Evolutionary conservation across 1,139 yeast genomes (phyloP), one percentile per base, ranked within the genome.

Genomic region (Blastobotrys persicus): DNA sequence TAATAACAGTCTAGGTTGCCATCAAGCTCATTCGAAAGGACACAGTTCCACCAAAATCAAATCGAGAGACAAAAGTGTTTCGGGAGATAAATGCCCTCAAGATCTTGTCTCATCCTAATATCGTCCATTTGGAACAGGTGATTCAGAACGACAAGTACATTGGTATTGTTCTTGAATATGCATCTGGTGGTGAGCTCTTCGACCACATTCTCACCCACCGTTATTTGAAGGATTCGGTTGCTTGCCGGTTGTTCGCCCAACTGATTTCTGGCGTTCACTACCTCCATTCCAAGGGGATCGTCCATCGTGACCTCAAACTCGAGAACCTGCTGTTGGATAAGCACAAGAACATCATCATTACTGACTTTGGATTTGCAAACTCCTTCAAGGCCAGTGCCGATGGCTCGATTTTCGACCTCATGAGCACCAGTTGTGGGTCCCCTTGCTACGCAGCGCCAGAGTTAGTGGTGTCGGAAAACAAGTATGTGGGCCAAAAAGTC

Each of bases 381-480:
- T 84, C 94, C 38, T 92, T 88, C 70, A 77, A 78, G 52, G 52
- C 56, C 5, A 44, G 52, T 1, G 42, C 54, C 12, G 74, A 74
- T 56, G 62, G 61, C 17, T 46, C 59, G 11, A 55, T 57, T 20
- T 56, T 52, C 14, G 96, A 88, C 65, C 73, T 88, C 49, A 92
- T 92, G 98, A 85, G 84, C 65, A 92, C 98, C 0, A 83, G 92
- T 44, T 92, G 99, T 69, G 99, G 99, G 1, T 88, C 96, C 4
- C 98, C 98, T 0, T 91, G 98, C 68, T 92, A 92, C 68, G 98
- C 98, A 0, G 98, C 98, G 2, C 98, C 98, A 0, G 98, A 92
- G 67, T 73, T 92, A 53, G 98, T 92, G 2, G 84, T 91, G 38
- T 84, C 94, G 12, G 91, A 85, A 59, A 77, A 81, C 48, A 92